A percentile compares a stretch with the other conserved stretches of the same genome.
Evolutionary conservation across 345 rosid species (phyloP).

Genomic region (Brassica nigra): DNA sequence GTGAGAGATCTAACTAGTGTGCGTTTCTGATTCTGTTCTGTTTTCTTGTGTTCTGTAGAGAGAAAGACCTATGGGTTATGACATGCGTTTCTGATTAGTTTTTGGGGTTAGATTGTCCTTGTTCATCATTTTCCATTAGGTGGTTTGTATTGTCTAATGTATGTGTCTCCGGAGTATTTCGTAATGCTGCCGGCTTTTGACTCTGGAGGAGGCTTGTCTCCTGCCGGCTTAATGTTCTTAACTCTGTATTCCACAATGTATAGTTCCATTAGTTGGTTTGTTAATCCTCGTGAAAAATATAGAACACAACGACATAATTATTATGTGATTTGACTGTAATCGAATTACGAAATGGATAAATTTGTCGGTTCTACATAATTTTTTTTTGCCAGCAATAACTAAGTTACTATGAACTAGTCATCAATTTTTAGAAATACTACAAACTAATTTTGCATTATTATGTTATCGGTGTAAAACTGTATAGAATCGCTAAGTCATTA

Average conservation of each 20-base stretch:
- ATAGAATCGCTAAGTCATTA: not conserved
- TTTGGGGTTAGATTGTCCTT: not conserved
- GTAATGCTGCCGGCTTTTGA: too few relatives aligned
- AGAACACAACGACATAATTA: not conserved
- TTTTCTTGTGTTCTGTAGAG: conserved; percentile 29
- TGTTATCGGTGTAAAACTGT: not conserved
- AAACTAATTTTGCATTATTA: not conserved
- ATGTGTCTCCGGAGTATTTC: too few relatives aligned
- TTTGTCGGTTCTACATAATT: not conserved
- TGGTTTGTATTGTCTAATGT: not conserved
- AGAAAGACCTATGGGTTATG: conserved; percentile 47
- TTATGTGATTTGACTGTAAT: not conserved
- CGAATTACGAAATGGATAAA: not conserved
- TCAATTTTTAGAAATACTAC: too few relatives aligned
- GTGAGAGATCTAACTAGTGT: conserved; percentile 19
- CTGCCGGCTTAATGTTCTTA: too few relatives aligned
- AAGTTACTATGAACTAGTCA: too few relatives aligned
- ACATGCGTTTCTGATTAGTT: conserved; percentile 29
- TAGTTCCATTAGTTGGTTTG: not conserved
- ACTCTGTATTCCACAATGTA: too few relatives aligned
- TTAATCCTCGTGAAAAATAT: not conserved
- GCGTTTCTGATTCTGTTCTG: conserved; percentile 19
- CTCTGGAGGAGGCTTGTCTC: too few relatives aligned
- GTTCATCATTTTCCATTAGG: not conserved
- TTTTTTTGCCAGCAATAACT: too few relatives aligned